A percentile compares a stretch with the other conserved stretches of the same genome.
These are phyloP conservation scores for Phaeosphaeriaceae sp. DNA, from an alignment of 2,329 filamentous ascomycete genomes.

Conservation along the genomic window DNA sequence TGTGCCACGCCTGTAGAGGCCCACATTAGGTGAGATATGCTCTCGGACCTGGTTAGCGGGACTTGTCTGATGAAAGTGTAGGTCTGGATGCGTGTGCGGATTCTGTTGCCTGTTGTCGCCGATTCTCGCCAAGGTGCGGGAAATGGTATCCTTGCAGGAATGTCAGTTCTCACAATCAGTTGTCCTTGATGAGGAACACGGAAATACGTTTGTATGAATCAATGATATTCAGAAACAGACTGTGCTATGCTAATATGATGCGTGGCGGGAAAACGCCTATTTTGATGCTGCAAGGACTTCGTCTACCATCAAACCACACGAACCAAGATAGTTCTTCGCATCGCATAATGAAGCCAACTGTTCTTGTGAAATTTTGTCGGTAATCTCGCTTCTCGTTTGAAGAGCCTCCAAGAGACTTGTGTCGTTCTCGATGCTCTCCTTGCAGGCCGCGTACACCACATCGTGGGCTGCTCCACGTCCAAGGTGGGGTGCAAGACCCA, in stretches of 20 bases:
- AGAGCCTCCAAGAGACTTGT: conserved; percentile 54
- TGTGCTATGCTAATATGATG: background rate
- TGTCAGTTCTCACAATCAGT: background rate
- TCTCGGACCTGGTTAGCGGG: conserved; percentile 30
- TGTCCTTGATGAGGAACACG: background rate
- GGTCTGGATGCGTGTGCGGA: background rate
- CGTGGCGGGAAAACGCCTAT: conserved; percentile 19
- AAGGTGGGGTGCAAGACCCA: conserved; percentile 61
- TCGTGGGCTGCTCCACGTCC: conserved; percentile 63
- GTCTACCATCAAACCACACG: conserved; percentile 45
- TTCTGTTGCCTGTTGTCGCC: background rate
- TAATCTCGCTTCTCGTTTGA: conserved; percentile 50
- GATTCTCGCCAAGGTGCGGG: background rate
- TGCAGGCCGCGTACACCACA: conserved; percentile 63
- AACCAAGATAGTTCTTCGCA: conserved; percentile 55
- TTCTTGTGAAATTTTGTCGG: conserved; percentile 52
- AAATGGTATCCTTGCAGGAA: background rate
- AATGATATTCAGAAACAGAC: background rate
- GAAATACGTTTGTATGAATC: background rate
- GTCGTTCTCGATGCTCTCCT: conserved; percentile 55
- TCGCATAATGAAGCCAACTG: conserved; percentile 64
- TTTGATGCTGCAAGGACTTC: conserved; percentile 40
- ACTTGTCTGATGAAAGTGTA: conserved; percentile 17
- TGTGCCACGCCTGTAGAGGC: conserved; percentile 21
- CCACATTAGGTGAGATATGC: conserved; percentile 17